Percentiles rank a stretch among this genome's conserved stretches.
Conservation (phyloP, 208 protist species). For the Angomonas ambiguus region DNA sequence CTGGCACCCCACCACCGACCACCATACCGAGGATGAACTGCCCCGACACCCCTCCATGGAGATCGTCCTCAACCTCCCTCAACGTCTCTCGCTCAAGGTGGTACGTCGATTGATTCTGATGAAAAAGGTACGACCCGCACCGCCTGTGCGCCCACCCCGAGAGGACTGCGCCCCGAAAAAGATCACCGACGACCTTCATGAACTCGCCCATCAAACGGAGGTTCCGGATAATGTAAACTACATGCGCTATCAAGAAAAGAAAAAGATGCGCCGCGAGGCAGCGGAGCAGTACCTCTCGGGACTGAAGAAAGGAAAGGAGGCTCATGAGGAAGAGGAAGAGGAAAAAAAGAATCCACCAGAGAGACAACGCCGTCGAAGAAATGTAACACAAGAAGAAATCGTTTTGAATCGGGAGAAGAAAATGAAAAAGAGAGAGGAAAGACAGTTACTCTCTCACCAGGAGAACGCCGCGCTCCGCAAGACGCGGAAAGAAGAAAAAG, state of each 20-base stretch:
- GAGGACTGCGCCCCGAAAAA: conserved; percentile 36
- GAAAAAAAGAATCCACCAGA: neutral
- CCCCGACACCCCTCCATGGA: conserved; percentile 89
- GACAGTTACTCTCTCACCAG: neutral
- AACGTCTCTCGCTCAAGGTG: conserved; percentile 82
- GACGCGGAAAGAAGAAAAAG: no score
- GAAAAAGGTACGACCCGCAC: conserved; percentile 37
- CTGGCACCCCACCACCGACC: conserved; percentile 93
- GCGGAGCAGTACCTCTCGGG: neutral
- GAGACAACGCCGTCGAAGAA: neutral
- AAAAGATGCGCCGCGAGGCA: neutral
- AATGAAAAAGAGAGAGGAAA: neutral
- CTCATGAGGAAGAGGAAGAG: conserved; percentile 41
- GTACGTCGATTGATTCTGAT: conserved; percentile 72
- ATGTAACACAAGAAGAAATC: conserved; percentile 1
- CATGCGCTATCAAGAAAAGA: conserved; percentile 49
- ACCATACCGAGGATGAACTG: conserved; percentile 85
- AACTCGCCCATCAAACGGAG: conserved; percentile 56
- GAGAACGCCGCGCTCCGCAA: neutral
- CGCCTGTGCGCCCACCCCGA: conserved; percentile 32
- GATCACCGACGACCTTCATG: conserved; percentile 44
- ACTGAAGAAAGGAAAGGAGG: conserved; percentile 32
- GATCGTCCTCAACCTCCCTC: conserved; percentile 66
- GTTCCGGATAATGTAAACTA: conserved; percentile 66
- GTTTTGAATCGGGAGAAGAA: neutral